These are phyloP conservation scores for Apiospora rasikravindrae DNA, from an alignment of 2,329 filamentous ascomycete genomes.

Conservation along the genomic window DNA sequence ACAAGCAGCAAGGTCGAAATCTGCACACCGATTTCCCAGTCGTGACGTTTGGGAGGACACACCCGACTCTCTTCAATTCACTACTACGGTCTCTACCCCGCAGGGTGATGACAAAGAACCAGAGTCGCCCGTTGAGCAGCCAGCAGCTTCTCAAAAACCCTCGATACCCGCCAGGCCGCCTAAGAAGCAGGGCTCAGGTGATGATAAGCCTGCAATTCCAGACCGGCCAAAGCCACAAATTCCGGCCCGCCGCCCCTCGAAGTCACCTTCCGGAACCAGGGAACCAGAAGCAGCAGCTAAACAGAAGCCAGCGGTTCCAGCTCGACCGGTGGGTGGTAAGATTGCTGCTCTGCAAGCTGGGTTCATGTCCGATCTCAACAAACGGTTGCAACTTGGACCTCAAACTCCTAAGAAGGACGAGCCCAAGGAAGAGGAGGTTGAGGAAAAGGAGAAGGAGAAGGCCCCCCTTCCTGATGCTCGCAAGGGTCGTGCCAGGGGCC, in stretches of 20 bases:
- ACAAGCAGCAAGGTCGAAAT: constrained; percentile 54
- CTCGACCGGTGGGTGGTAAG: constrained; percentile 79
- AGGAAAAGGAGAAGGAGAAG: constrained; percentile 70
- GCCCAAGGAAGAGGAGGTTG: constrained; percentile 57
- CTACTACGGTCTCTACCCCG: constrained; percentile 71
- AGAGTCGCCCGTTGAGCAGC: constrained; percentile 41
- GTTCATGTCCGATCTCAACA: constrained; percentile 93
- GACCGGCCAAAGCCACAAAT: constrained; percentile 63
- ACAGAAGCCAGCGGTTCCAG: constrained; percentile 82
- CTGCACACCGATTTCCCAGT: constrained; percentile 82
- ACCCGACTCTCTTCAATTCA: constrained; percentile 80
- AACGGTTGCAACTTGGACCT: constrained; percentile 85
- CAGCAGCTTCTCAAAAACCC: constrained; percentile 55
- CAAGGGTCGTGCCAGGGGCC: constrained; percentile 88
- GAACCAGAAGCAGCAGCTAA: constrained; percentile 59
- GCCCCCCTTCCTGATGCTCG: constrained; percentile 85
- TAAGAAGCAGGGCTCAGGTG: constrained; percentile 46
- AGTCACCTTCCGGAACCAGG: constrained; percentile 43
- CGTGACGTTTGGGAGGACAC: constrained; percentile 94
- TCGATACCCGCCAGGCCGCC: constrained; percentile 62
- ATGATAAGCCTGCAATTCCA: constrained; percentile 52
- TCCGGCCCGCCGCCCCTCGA: constrained; percentile 57
- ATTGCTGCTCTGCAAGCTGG: constrained; percentile 89
- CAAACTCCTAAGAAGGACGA: constrained; percentile 79
- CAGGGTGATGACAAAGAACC: constrained; percentile 50